Base-by-base conservation (phyloP, 805 yeast genomes). In the Cyberlindnera lachancei region DNA sequence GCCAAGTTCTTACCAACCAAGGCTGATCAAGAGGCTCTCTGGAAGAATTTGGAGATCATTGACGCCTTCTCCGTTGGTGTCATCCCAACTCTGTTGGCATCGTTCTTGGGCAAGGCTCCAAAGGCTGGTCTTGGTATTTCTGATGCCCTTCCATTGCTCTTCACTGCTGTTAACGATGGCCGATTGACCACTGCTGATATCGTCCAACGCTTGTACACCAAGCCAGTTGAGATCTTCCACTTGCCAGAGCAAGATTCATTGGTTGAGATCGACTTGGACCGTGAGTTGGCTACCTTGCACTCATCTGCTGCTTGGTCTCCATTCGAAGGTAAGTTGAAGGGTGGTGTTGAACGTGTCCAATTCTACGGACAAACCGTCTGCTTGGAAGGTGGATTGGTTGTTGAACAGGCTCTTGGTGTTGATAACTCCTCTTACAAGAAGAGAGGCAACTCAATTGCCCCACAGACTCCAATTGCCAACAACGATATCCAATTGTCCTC, bases 21-120 rank as follows among this genome's bases (percentile, higher is more conserved):
- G 53, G 82, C 73, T 44, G 95, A 85, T 53, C 95, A 84, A 62
- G 69, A 66, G 16, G 82, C 79, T 32, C 68, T 90, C 47, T 88
- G 96, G 96, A 75, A 66, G 28, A 71, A 74, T 53, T 59, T 90
- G 45, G 70, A 63, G 19, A 64, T 69, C 27, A 71, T 90, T 53
- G 97, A 90, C 62, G 82, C 87, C 45, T 84, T 90, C 68, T 77
- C 95, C 15, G 66, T 88, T 45, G 96, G 96, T 43, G 67, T 70
- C 25, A 56, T 82, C 41, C 96, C 96, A 48, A 70, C 80, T 31
- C 64, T 71, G 41, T 63, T 88, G 35, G 85, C 94, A 27, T 59
- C 70, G 49, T 77, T 75, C 41, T 62, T 73, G 37, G 81, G 82
- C 30, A 57, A 75, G 48, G 64, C 70, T 32, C 68, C 73, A 36